phyloP scores from a whole-genome alignment of 2,329 filamentous ascomycete genomes.

The Colletotrichum camelliae region DNA sequence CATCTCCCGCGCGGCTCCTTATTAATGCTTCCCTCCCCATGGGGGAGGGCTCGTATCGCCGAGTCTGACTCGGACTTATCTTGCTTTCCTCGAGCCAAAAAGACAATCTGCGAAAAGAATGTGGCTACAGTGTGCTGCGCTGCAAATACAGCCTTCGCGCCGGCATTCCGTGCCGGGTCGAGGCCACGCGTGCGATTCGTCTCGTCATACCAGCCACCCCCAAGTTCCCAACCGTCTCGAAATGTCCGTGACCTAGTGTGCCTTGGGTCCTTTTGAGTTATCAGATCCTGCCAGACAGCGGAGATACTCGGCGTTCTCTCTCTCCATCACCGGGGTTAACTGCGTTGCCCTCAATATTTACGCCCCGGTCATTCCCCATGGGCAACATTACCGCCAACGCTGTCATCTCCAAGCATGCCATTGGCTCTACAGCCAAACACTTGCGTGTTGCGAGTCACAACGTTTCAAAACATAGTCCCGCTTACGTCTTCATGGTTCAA shows the following conservation, averaged over 20 bases:
- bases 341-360: background rate
- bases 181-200: slow-evolving; percentile 2
- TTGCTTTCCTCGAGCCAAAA: background rate
- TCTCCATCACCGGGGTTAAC: background rate
- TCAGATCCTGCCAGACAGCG: slow-evolving; percentile 6
- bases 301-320: background rate
- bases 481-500: background rate
- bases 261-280: background rate
- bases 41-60: slow-evolving; percentile 1
- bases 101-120: background rate
- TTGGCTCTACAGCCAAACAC: background rate
- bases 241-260: background rate
- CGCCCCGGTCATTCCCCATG: background rate
- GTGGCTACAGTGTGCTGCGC: background rate
- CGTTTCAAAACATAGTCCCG: background rate
- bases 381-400: background rate
- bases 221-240: background rate
- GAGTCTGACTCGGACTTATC: slow-evolving; percentile 4
- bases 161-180: background rate
- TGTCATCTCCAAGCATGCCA: background rate
- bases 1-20: slow-evolving; percentile 11
- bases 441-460: background rate
- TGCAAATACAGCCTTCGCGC: background rate
- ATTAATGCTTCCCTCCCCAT: background rate
- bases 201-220: background rate